phyloP scores from a whole-genome alignment of 2,329 filamentous ascomycete species.

The Fusarium hainanense region DNA sequence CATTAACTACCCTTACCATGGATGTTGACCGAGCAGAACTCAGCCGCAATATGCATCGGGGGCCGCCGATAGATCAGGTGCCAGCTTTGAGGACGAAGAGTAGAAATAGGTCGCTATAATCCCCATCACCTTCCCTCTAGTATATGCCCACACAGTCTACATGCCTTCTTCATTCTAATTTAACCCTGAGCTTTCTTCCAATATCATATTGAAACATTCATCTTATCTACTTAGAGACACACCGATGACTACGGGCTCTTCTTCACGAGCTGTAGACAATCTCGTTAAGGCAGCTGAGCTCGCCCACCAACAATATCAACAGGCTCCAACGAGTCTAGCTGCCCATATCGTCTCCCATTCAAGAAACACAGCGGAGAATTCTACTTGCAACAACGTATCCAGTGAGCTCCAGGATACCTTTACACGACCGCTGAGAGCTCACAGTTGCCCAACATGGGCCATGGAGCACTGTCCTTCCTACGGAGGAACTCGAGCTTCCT shows the following conservation, averaged over 20 bases:
- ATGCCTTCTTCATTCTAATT: neutral
- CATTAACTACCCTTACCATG: constrained; percentile 18
- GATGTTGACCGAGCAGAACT: constrained; percentile 39
- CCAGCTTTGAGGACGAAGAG: constrained; percentile 1
- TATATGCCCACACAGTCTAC: neutral
- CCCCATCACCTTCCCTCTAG: constrained; percentile 1
- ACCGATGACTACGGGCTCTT: constrained; percentile 34
- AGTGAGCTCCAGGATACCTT: constrained; percentile 21
- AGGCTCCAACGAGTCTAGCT: constrained; percentile 39
- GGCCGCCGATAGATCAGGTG: constrained; percentile 34
- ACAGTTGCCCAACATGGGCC: constrained; percentile 36
- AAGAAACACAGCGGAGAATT: constrained; percentile 39
- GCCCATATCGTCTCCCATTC: constrained; percentile 27
- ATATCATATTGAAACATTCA: constrained; percentile 19
- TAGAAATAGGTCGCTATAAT: constrained; percentile 34
- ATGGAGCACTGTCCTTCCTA: constrained; percentile 29
- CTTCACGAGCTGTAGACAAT: constrained; percentile 48
- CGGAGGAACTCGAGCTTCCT: constrained; percentile 41
- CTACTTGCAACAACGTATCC: constrained; percentile 8
- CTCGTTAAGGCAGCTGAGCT: constrained; percentile 50
- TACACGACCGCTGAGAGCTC: constrained; percentile 47
- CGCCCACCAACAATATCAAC: constrained; percentile 51
- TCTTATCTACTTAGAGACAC: neutral
- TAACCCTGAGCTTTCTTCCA: constrained; percentile 13
- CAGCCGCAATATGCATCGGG: constrained; percentile 44